Percentiles rank a stretch among this genome's conserved stretches.
Conservation (phyloP, 192 early-diverging fungal genomes). For the Backusella tarrabulga region DNA sequence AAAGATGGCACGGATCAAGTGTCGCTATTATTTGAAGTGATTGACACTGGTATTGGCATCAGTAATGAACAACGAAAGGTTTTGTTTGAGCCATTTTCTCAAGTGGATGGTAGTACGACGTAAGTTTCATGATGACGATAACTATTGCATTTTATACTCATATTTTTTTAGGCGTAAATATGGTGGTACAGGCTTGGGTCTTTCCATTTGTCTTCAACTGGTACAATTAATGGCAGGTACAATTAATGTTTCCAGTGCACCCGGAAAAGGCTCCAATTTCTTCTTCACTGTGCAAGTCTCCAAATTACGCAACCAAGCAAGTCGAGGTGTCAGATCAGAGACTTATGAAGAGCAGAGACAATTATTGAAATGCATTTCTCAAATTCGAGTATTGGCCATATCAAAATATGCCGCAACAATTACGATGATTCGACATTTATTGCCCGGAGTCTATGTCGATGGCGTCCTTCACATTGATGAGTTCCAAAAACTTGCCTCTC, state of each 20-base stretch:
- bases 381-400: slow-evolving; percentile 11
- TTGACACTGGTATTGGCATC: slow-evolving; percentile 58
- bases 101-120: slow-evolving; percentile 63
- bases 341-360: background rate
- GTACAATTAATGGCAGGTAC: slow-evolving; percentile 62
- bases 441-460: slow-evolving; percentile 5
- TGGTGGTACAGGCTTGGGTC: slow-evolving; percentile 61
- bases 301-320: slow-evolving; percentile 4
- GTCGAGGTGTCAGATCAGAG: background rate
- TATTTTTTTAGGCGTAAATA: slow-evolving; percentile 47
- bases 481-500: background rate
- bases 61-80: slow-evolving; percentile 45
- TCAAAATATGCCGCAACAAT: slow-evolving; percentile 19
- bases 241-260: slow-evolving; percentile 42
- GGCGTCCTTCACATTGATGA: slow-evolving; percentile 14
- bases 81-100: slow-evolving; percentile 62
- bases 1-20: slow-evolving; percentile 15
- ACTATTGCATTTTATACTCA: background rate
- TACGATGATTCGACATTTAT: slow-evolving; percentile 20
- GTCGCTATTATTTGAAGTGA: slow-evolving; percentile 38
- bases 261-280: slow-evolving; percentile 48
- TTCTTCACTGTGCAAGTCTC: slow-evolving; percentile 45
- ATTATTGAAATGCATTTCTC: background rate
- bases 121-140: slow-evolving; percentile 25
- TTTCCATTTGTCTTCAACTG: slow-evolving; percentile 58